Evolutionary conservation across 2,329 filamentous ascomycete genomes (phyloP), one percentile per base, ranked within the genome.

Genomic region (Penicillium sumatraense): DNA sequence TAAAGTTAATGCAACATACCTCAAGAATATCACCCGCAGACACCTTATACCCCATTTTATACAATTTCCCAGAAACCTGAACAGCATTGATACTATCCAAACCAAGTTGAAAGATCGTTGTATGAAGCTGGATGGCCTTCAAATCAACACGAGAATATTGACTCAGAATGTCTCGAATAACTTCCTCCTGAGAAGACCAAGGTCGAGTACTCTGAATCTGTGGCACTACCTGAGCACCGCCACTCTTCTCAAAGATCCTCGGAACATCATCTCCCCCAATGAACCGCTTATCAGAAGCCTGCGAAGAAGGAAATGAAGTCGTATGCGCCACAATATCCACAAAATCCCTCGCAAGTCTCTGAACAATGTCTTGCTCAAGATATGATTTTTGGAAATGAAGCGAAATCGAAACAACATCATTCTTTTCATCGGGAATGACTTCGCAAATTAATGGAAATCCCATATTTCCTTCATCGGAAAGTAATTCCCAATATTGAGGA

Each of bases 31-130:
- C 90, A 1, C 86, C 83, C 0, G 89, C 86, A 1, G 86, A 85
- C 0, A 92, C 73, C 1, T 71, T 66, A 35, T 86, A 76, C 0
- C 86, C 86, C 16, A 81, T 66, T 35, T 80, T 82, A 16, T 88
- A 85, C 14, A 97, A 77, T 23, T 81, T 76, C 1, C 85, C 81
- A 0, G 91, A 90, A 9, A 96, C 80, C 66, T 96, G 92, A 14
- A 85, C 81, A 0, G 91, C 90, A 57, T 89, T 93, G 66, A 98
- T 95, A 69, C 93, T 97, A 72, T 97, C 93, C 3, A 97, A 78
- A 0, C 93, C 93, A n/a, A 96, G 83, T 54, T 89, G 86, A 65
- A 93, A 96, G 46, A 98, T 91, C 0, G 90, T 91, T 0, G 86
- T 91, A 9, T 82, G 69, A 11, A 80, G 80, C 3, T 69, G 65